Evolutionary conservation across 2,329 filamentous ascomycete species (phyloP).

Genomic region (Bipolaris bicolor): DNA sequence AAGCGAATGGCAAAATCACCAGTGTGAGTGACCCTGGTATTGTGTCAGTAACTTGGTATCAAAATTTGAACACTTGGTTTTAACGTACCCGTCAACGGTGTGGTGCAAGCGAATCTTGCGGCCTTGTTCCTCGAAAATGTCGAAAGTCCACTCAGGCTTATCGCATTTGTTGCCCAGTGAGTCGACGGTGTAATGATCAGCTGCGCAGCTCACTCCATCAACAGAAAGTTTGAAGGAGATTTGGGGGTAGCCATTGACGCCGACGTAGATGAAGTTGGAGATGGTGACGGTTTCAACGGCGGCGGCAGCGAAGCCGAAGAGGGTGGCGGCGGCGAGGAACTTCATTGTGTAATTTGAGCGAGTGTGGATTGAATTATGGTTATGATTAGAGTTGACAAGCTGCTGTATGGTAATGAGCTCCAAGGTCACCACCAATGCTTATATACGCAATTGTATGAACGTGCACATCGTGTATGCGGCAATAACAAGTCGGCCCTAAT

Average conservation of each 20-base stretch:
- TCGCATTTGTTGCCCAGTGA: background rate
- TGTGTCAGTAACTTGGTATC: background rate
- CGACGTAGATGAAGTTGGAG: background rate
- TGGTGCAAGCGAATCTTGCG: background rate
- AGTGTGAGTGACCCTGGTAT: background rate
- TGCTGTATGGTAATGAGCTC: too few relatives aligned
- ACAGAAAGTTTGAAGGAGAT: background rate
- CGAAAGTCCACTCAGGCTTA: background rate
- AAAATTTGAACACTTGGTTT: background rate
- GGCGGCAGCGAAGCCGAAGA: too few relatives aligned
- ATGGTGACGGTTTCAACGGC: too few relatives aligned
- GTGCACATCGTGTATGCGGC: too few relatives aligned
- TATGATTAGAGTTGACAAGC: too few relatives aligned
- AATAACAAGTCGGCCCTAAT: too few relatives aligned
- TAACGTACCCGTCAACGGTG: background rate
- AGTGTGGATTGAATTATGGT: too few relatives aligned
- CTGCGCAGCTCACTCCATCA: background rate
- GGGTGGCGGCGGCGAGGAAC: too few relatives aligned
- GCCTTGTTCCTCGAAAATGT: background rate
- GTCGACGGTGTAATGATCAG: background rate
- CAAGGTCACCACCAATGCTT: too few relatives aligned
- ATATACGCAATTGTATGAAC: too few relatives aligned
- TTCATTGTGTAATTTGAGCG: too few relatives aligned
- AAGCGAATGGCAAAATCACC: conserved; percentile 1
- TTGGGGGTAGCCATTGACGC: conserved; percentile 1